phyloP scores from a whole-genome alignment of 805 yeast species.

The Brettanomyces sp. region DNA sequence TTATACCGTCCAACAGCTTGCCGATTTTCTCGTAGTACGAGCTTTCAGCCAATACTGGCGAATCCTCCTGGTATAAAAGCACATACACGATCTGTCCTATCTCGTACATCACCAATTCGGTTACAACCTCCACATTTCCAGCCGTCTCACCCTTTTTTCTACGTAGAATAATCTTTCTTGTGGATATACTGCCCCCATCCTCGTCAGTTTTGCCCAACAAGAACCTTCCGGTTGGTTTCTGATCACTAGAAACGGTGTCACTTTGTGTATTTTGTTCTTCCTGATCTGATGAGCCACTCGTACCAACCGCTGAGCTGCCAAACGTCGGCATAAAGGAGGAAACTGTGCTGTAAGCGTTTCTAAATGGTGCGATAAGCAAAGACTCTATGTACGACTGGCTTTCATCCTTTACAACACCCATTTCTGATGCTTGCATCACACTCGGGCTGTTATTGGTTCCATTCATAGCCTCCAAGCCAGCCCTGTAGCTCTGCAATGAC shows the following conservation, averaged over 20 bases:
- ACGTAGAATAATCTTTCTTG: constrained; percentile 8
- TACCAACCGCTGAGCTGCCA: not conserved
- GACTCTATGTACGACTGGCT: constrained; percentile 22
- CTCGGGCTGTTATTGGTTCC: too few species aligned
- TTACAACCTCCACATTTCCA: too few species aligned
- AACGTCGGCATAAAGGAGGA: constrained; percentile 14
- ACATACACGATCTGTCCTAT: constrained; percentile 21
- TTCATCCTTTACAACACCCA: constrained; percentile 11
- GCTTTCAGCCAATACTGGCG: not conserved
- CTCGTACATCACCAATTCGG: constrained; percentile 15
- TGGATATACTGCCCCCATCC: constrained; percentile 5
- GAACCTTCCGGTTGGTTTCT: constrained; percentile 13
- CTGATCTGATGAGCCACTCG: too few species aligned
- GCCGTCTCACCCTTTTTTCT: too few species aligned
- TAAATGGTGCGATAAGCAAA: constrained; percentile 21
- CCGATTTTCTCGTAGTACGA: constrained; percentile 9
- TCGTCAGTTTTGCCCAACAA: constrained; percentile 17
- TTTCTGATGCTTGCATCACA: not conserved
- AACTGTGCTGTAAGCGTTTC: constrained; percentile 16
- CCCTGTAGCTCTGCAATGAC: constrained; percentile 13
- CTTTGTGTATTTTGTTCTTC: too few species aligned
- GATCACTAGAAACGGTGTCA: not conserved
- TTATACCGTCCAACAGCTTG: constrained; percentile 11
- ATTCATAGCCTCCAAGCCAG: too few species aligned
- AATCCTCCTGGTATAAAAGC: constrained; percentile 9